These are phyloP conservation scores for Trichosporon sp. DNA, from an alignment of 1,284 basidiomycete genomes.

Conservation along the genomic window DNA sequence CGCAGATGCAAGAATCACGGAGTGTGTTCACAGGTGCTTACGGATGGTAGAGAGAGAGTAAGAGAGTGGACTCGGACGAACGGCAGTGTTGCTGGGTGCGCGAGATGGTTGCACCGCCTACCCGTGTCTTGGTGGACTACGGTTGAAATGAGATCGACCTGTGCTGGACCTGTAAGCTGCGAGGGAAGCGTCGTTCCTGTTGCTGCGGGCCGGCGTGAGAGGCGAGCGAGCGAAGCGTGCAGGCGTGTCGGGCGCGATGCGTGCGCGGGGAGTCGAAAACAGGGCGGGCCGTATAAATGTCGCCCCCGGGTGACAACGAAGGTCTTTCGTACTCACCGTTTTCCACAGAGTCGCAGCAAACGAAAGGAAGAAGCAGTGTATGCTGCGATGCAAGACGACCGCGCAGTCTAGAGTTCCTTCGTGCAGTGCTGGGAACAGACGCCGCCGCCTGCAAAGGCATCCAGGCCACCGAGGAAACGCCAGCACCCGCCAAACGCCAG, in stretches of 20 bases:
- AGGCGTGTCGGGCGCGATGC: neutral
- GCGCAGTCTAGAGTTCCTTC: neutral
- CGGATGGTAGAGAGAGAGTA: neutral
- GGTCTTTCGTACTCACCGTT: neutral
- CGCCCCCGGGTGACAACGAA: neutral
- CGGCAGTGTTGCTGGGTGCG: neutral
- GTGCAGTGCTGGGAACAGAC: neutral
- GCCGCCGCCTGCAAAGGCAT: too few species aligned
- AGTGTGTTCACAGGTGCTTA: neutral
- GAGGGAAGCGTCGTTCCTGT: neutral
- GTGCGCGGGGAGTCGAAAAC: conserved; percentile 2
- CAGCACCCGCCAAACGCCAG: neutral
- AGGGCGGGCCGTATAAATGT: conserved; percentile 17
- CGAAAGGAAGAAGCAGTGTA: neutral
- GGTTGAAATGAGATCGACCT: conserved; percentile 2
- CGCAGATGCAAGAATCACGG: neutral
- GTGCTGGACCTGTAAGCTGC: neutral
- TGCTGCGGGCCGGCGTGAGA: neutral
- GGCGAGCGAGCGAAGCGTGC: neutral
- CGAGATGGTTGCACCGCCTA: conserved; percentile 5
- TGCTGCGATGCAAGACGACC: neutral
- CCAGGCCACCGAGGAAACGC: neutral
- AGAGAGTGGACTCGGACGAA: neutral
- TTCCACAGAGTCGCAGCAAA: neutral
- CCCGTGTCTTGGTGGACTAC: conserved; percentile 8